Base-by-base conservation (phyloP, 257 asterid genomes). In the Buddleja alternifolia region DNA sequence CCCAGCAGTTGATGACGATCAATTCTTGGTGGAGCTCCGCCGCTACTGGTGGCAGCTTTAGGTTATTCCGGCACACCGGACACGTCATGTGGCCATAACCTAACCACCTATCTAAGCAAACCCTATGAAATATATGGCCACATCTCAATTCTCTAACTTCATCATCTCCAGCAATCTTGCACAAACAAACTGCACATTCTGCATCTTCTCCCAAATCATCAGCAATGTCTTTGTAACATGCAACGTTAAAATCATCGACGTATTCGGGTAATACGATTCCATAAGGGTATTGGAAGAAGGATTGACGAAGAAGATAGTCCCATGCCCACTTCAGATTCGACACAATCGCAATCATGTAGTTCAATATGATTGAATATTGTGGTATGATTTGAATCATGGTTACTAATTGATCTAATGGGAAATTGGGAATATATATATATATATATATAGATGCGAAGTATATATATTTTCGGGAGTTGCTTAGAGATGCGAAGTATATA, bases 71-170 rank as follows among this genome's bases (percentile, higher is more conserved):
- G 69, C 85, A 80, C 10, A 77, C 34, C 0, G 85, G 85, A 50
- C 85, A 80, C 0, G 80, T 66, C 7, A 15, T 8, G 23, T 34
- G 47, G 16, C 82, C 78, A 16, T 59, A 76, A 0, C 76, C 80
- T 24, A 76, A 11, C 85, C 85, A 80, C 68, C 80, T 73, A 1
- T 80, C 85, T 53, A 77, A 69, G 16, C 85, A 80, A 55, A 41
- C 80, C 8, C 73, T 42, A 16, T 77, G 85, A 10, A 77, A 80
- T 3, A 77, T 41, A 63, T 80, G 85, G 23, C 57, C 62, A 15
- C 85, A 80, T 29, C 72, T 74, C 60, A 80, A 34, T 67, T 70
- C 73, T 16, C 78, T 60, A 1, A 72, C 66, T 40, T 75, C 79
- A 23, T 80, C 84, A 0, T 62, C 81, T 9, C 61, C 72, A 1